A percentile compares a stretch with the other conserved stretches of the same genome.
phyloP scores from a whole-genome alignment of 306 rosid species.

The peach (Prunus persica) region Prunus_persica_NCBIv2 NC_034016.1:17921001-17921500 shows the following conservation, averaged over 20 bases:
- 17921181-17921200: neutral
- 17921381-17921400: neutral
- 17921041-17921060: neutral
- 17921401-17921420: neutral
- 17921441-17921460: neutral
- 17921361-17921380: neutral
- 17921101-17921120: neutral
- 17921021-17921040: conserved; percentile 70
- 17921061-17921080: conserved; percentile 1
- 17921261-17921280: neutral
- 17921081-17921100: conserved; percentile 10
- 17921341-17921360: neutral
- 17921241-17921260: neutral
- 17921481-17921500: neutral
- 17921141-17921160: neutral
- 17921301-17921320: neutral
- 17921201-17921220: neutral
- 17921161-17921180: neutral
- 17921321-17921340: neutral
- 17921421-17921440: neutral
- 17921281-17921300: neutral
- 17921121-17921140: neutral
- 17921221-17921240: neutral
- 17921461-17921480: neutral
- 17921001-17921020: conserved; percentile 88